phyloP scores from a whole-genome alignment of 2,329 filamentous ascomycete species.

The Graphiopsis chlorocephala region DNA sequence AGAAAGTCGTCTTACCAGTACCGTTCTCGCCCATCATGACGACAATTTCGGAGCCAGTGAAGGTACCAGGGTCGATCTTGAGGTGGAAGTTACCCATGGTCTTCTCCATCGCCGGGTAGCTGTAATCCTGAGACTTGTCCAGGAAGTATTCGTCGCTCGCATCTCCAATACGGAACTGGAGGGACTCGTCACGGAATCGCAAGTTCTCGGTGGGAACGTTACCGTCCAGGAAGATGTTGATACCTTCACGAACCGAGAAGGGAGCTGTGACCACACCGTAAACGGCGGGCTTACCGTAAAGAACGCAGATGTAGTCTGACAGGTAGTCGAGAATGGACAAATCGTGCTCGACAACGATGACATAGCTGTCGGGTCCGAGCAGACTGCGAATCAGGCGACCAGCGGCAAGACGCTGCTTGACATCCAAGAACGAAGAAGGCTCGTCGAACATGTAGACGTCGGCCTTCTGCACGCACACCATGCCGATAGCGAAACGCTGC shows the following conservation, averaged over 20 bases:
- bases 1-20: slow-evolving; percentile 99
- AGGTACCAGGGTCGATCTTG: slow-evolving; percentile 74
- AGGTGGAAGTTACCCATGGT: slow-evolving; percentile 86
- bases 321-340: slow-evolving; percentile 97
- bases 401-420: slow-evolving; percentile 95
- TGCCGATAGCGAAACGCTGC: slow-evolving; percentile 95
- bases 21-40: slow-evolving; percentile 99
- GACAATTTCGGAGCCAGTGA: slow-evolving; percentile 97
- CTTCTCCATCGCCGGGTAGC: slow-evolving; percentile 89
- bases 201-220: slow-evolving; percentile 98
- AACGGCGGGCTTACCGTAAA: slow-evolving; percentile 91
- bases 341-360: slow-evolving; percentile 99
- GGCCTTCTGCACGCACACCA: slow-evolving; percentile 91
- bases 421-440: slow-evolving; percentile 97
- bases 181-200: slow-evolving; percentile 93
- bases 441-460: slow-evolving; percentile 99
- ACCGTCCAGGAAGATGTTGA: slow-evolving; percentile 98
- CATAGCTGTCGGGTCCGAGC: slow-evolving; percentile 83
- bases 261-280: slow-evolving; percentile 98
- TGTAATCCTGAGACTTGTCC: slow-evolving; percentile 81
- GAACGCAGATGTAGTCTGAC: slow-evolving; percentile 95
- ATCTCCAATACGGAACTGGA: slow-evolving; percentile 92
- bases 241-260: slow-evolving; percentile 93
- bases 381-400: slow-evolving; percentile 90
- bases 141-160: slow-evolving; percentile 82